Evolutionary conservation across 441 rosid genomes (phyloP).

Genomic region (Populus hybrid): DNA sequence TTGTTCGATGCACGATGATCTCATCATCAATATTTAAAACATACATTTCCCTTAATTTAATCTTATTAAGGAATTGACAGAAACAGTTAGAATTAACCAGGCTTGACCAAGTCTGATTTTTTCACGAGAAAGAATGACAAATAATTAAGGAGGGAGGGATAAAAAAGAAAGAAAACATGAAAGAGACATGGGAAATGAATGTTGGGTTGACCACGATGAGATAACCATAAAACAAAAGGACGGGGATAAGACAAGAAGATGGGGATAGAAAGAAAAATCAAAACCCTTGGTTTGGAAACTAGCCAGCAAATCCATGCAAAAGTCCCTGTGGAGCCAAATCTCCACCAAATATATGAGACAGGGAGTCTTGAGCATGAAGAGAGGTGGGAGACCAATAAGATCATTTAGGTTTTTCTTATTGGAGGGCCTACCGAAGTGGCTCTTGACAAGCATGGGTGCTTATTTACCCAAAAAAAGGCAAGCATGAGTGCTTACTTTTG

Average conservation of each 20-base stretch:
- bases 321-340: constrained; percentile 27
- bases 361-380: constrained; percentile 31
- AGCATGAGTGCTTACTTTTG: constrained; percentile 43
- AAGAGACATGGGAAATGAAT: not conserved
- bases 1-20: not conserved
- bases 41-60: not conserved
- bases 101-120: not conserved
- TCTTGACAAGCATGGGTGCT: constrained; percentile 45
- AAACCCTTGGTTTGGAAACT: constrained; percentile 2
- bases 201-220: constrained; percentile 33
- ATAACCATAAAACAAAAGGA: constrained; percentile 11
- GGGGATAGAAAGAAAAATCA: not conserved
- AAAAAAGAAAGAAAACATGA: not conserved
- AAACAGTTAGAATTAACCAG: not conserved
- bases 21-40: not conserved
- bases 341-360: constrained; percentile 24
- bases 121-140: not conserved
- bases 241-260: constrained; percentile 6
- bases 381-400: constrained; percentile 16
- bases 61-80: not conserved
- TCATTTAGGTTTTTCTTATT: constrained; percentile 6
- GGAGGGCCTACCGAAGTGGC: constrained; percentile 41
- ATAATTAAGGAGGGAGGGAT: not conserved
- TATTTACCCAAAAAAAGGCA: constrained; percentile 21
- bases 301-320: constrained; percentile 28